Conservation (phyloP, 805 yeast genomes). For the Spathaspora girioi region DNA sequence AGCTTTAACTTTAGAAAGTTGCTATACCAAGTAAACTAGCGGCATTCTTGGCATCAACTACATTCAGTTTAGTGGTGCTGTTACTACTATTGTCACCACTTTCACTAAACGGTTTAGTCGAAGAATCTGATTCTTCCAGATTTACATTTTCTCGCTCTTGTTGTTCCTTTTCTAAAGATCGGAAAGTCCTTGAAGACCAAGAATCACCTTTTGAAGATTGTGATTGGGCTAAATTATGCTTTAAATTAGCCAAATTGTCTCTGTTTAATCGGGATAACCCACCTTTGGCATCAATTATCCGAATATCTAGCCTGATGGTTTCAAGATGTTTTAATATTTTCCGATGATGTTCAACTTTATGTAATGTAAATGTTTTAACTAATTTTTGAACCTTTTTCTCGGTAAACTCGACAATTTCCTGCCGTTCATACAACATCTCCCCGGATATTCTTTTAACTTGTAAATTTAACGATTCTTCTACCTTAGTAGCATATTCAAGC, state of each 20-base stretch:
- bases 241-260: slow-evolving; percentile 49
- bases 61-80: slow-evolving; percentile 2
- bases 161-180: slow-evolving; percentile 28
- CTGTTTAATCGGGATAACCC: slow-evolving; percentile 83
- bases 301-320: slow-evolving; percentile 63
- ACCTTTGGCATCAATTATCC: slow-evolving; percentile 72
- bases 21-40: slow-evolving; percentile 78
- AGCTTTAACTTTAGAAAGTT: slow-evolving; percentile 43
- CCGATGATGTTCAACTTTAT: slow-evolving; percentile 82
- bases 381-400: slow-evolving; percentile 51
- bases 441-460: slow-evolving; percentile 81
- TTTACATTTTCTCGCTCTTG: slow-evolving; percentile 14
- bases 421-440: slow-evolving; percentile 75
- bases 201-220: slow-evolving; percentile 41
- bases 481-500: slow-evolving; percentile 71
- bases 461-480: slow-evolving; percentile 71
- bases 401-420: slow-evolving; percentile 55
- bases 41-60: slow-evolving; percentile 77
- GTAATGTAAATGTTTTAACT: slow-evolving; percentile 58
- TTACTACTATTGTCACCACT: no score
- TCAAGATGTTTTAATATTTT: slow-evolving; percentile 73
- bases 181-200: slow-evolving; percentile 41
- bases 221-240: slow-evolving; percentile 40
- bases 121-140: slow-evolving; percentile 23
- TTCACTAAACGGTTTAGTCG: slow-evolving; percentile 16